These are phyloP conservation scores for Graphilbum fragrans DNA, from an alignment of 2,329 filamentous ascomycete species.

Conservation along the genomic window DNA sequence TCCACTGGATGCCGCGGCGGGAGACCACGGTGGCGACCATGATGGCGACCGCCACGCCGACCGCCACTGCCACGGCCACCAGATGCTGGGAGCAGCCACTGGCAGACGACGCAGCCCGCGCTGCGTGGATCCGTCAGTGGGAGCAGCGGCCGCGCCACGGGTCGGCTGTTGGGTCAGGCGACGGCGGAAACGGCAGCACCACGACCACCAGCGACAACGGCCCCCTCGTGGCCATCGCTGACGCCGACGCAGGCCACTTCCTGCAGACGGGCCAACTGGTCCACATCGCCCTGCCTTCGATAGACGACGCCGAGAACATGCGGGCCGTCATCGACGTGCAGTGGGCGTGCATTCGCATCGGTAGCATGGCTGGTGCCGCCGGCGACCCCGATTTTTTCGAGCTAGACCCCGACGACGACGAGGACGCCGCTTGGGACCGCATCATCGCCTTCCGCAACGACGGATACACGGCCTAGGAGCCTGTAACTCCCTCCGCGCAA, in stretches of 20 bases:
- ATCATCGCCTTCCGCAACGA: background rate
- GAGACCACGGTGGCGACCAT: background rate
- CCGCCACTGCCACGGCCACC: background rate
- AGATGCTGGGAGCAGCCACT: background rate
- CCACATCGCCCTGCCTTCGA: background rate
- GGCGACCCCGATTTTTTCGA: background rate
- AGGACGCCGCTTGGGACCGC: background rate
- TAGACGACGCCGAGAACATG: background rate
- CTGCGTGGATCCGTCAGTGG: background rate
- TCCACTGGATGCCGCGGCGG: background rate
- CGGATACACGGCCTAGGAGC: background rate
- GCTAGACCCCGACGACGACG: background rate
- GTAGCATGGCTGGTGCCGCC: background rate
- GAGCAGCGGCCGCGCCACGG: background rate
- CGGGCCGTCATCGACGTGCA: background rate
- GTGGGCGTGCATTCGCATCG: background rate
- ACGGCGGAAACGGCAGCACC: background rate
- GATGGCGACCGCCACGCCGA: background rate
- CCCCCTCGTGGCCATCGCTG: background rate
- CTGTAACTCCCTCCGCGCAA: background rate
- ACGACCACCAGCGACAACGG: background rate
- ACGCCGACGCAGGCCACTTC: background rate
- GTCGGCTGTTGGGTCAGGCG: background rate
- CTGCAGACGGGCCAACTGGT: background rate
- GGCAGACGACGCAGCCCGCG: background rate